Base-by-base conservation (phyloP, 2,329 filamentous ascomycete species). In the Fusarium transvaalense region DNA sequence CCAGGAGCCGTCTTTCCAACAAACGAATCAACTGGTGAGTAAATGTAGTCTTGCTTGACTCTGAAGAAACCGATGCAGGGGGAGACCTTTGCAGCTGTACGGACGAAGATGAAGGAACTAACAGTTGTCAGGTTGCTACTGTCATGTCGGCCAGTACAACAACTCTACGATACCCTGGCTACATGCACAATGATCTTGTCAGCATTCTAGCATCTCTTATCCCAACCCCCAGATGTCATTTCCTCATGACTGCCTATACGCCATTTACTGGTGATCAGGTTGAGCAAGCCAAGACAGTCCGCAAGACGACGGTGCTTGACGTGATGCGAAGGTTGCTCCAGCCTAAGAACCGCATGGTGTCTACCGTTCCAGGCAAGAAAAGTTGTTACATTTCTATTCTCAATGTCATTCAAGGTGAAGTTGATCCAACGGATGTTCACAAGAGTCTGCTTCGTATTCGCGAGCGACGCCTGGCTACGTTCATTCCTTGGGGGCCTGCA, bases 141-240 rank as follows among this genome's bases (percentile, higher is more conserved):
- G 97, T 99, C 78, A 99, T 99, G 96, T 97, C 94, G 35, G 96
- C 96, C 38, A 97, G 93, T 77, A 99, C 96, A 6, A 98, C 95
- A 12, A 97, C 97, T 4, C 88, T 99, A 51, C 89, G 96, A 76
- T 99, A 99, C 78, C 96, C 96, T 2, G 96, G 96, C 38, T 99
- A 99, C 82, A 99, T 99, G 96, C 96, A 99, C 84, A 99, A 99
- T 80, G 96, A 99, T 77, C 90, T 99, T 17, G 94, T 97, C 76
- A 96, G 95, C 80, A 98, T 99, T 74, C 87, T 99, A 60, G 96
- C 97, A 25, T 97, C 94, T 21, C 86, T 99, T 41, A 98, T 99
- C 66, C 96, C 96, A 3, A 99, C 95, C 0, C 97, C 96, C 12
- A 91, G 96, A 73, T 97, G 94, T 78, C 97, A 99, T 82, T 99